Conservation (phyloP, 192 early-diverging fungal species). For the Dissophora ornata region DNA sequence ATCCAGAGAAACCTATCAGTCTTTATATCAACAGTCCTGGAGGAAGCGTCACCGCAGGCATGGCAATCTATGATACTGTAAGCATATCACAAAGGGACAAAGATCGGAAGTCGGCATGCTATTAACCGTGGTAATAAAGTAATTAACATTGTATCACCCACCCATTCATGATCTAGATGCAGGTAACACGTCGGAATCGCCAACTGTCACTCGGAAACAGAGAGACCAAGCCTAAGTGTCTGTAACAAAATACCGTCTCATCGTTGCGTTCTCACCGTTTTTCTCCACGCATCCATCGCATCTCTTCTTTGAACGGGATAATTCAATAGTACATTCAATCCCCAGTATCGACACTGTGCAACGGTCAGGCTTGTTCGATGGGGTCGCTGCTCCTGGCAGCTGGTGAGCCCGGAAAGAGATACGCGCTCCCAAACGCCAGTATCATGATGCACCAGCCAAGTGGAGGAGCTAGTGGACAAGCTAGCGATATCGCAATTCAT, state of each 20-base stretch:
- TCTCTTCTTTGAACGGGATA: too few species aligned
- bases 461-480: conserved; percentile 94
- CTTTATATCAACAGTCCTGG: conserved; percentile 99
- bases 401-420: conserved; percentile 88
- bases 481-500: conserved; percentile 97
- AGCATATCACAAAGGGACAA: too few species aligned
- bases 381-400: conserved; percentile 93
- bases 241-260: too few species aligned
- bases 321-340: conserved; percentile 96
- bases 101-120: too few species aligned
- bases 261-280: too few species aligned
- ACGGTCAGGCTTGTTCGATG: conserved; percentile 99
- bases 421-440: conserved; percentile 87
- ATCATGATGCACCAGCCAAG: conserved; percentile 99
- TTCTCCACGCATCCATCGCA: too few species aligned
- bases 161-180: too few species aligned
- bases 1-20: conserved; percentile 91
- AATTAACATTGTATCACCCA: too few species aligned
- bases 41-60: conserved; percentile 93
- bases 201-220: too few species aligned
- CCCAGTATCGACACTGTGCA: conserved; percentile 94
- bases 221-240: too few species aligned
- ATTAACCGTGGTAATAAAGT: too few species aligned
- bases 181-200: conserved; percentile 46
- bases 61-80: conserved; percentile 94